Percentiles rank a stretch among this genome's conserved stretches.
Evolutionary conservation across 2,329 filamentous ascomycete species (phyloP).

Genomic region (Stagonosporopsis vannaccii): DNA sequence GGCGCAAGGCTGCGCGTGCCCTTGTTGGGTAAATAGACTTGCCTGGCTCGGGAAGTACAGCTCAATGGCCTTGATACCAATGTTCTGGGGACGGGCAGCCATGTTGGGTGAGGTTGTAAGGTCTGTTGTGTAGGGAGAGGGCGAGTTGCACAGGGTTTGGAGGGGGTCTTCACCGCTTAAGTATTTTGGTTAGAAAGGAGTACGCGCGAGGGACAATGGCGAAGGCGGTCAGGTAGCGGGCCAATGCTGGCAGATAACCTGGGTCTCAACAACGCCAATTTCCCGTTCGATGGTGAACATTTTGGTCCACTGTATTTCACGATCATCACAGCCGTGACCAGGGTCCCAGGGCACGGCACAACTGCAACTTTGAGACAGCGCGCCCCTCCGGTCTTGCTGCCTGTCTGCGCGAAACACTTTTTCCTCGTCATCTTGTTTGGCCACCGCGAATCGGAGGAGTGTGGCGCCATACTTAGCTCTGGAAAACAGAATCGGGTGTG

Average conservation of each 20-base stretch:
- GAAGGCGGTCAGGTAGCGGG: constrained; percentile 48
- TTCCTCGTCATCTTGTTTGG: constrained; percentile 4
- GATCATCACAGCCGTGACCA: background rate
- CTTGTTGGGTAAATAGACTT: constrained; percentile 31
- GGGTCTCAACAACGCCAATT: constrained; percentile 39
- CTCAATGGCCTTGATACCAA: constrained; percentile 64
- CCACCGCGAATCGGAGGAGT: constrained; percentile 24
- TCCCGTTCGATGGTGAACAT: constrained; percentile 25
- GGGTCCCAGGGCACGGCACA: constrained; percentile 3
- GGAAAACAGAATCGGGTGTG: constrained; percentile 20
- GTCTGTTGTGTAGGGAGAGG: constrained; percentile 24
- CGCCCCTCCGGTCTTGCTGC: background rate
- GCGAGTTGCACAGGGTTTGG: constrained; percentile 25
- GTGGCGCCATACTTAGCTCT: constrained; percentile 19
- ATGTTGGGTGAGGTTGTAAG: constrained; percentile 42
- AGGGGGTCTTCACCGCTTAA: constrained; percentile 47
- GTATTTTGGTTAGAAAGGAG: constrained; percentile 29
- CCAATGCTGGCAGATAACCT: constrained; percentile 38
- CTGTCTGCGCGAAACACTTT: background rate
- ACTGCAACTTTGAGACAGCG: constrained; percentile 3
- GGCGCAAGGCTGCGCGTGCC: constrained; percentile 9
- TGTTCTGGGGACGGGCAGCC: constrained; percentile 57
- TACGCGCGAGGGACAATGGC: constrained; percentile 39
- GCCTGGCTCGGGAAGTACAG: constrained; percentile 63
- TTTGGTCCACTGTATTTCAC: constrained; percentile 14